Conservation (phyloP, 2,329 filamentous ascomycete genomes). For the Blumeria hordei region DNA sequence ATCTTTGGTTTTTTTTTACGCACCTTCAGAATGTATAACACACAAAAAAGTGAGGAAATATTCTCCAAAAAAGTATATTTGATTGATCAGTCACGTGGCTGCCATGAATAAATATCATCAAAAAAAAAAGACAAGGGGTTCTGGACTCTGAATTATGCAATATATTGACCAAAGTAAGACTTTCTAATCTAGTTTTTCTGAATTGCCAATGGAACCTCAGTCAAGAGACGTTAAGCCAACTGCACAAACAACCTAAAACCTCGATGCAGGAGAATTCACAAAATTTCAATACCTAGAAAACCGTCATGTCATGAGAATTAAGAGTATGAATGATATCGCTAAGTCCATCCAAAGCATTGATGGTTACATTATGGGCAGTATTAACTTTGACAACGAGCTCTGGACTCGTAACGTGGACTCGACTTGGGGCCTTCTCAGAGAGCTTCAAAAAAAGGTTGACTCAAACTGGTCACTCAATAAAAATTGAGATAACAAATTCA, state of each 20-base stretch:
- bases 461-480: background rate
- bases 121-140: background rate
- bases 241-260: background rate
- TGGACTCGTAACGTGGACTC: background rate
- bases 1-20: too few species aligned
- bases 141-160: background rate
- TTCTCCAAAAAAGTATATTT: background rate
- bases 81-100: background rate
- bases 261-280: background rate
- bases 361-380: background rate
- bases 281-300: slow-evolving; percentile 1
- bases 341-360: background rate
- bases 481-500: background rate
- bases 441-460: background rate
- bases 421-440: background rate
- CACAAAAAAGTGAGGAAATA: too few species aligned
- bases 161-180: background rate
- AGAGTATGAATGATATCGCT: background rate
- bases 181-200: background rate
- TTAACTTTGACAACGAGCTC: background rate
- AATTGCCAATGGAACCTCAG: background rate
- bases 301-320: background rate
- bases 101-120: background rate
- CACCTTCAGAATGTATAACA: too few species aligned
- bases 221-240: background rate